phyloP scores from a whole-genome alignment of 2,329 filamentous ascomycete species.

The Fusarium pseudocircinatum region DNA sequence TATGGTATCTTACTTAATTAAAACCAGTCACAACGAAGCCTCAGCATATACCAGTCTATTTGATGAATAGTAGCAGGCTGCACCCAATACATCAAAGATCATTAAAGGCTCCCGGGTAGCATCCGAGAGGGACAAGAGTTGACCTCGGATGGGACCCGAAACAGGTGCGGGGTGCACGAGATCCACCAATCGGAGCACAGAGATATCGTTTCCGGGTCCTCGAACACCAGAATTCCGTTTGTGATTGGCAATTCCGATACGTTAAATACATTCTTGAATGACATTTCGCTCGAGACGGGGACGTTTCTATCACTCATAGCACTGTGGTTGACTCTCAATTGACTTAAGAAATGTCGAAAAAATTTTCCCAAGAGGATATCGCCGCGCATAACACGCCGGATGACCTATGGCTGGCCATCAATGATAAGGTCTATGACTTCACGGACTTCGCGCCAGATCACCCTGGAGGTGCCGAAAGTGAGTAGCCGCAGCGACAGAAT shows the following conservation, averaged over 20 bases:
- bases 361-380: slow-evolving; percentile 55
- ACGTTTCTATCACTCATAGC: rapidly evolving
- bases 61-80: too few species aligned
- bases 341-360: background rate
- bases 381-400: slow-evolving; percentile 55
- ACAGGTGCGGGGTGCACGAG: background rate
- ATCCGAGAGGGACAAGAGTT: background rate
- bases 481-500: too few species aligned
- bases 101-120: background rate
- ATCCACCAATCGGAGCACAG: background rate
- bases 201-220: background rate
- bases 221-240: background rate
- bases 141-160: background rate
- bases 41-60: too few species aligned
- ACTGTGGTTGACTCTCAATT: too few species aligned
- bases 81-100: rapidly evolving
- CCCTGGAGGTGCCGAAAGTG: slow-evolving; percentile 35
- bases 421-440: slow-evolving; percentile 71
- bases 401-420: slow-evolving; percentile 74
- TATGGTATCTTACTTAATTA: too few species aligned
- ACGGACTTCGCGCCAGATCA: slow-evolving; percentile 38
- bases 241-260: background rate
- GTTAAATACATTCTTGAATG: background rate
- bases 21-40: too few species aligned
- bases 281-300: rapidly evolving